Evolutionary conservation across 2,329 filamentous ascomycete genomes (phyloP), one percentile per base, ranked within the genome.

Genomic region (Pleoardoris graminearum): DNA sequence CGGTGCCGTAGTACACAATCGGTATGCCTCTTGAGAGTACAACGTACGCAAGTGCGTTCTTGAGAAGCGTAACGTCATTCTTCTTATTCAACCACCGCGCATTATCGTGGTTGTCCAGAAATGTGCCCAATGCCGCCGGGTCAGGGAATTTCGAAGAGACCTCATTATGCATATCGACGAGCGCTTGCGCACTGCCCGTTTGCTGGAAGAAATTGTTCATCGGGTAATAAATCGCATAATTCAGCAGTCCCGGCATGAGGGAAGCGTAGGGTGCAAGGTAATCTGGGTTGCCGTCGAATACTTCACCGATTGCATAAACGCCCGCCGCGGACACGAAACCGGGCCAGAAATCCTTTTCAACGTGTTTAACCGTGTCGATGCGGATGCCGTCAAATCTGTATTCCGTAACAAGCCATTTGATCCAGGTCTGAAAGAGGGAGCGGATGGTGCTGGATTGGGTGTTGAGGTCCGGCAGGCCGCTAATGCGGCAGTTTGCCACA

Each of bases 271-370:
- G 78, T 17, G 77, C 73, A 0, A 82, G 71, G 58, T 82, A 83
- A 7, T 68, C 54, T 1, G 81, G 76, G 56, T 81, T 74, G 23
- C 82, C 82, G 27, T 83, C 75, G 45, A 77, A 80, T 3, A 86
- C 83, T 63, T 88, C 85, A 8, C 85, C 85, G 12, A 86, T 75
- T 4, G 79, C 75, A 66, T 85, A 86, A 1, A 86, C 80, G 4
- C 82, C 84, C 1, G 82, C 77, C 2, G 79, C 80, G 6, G 74
- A 60, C 19, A 77, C 72, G 59, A 86, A 87, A 0, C 63, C 69
- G 0, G 81, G 72, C 75, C 83, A 85, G 68, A 85, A 88, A 10
- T 75, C 76, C 54, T 80, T 79, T 55, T 84, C 77, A 12, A 86
- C 82, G 65, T 86, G 82, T 69, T 84, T 85, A 55, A 82, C 46